Base-by-base conservation (phyloP, 192 early-diverging fungal genomes). In the Mortierella claussenii region DNA sequence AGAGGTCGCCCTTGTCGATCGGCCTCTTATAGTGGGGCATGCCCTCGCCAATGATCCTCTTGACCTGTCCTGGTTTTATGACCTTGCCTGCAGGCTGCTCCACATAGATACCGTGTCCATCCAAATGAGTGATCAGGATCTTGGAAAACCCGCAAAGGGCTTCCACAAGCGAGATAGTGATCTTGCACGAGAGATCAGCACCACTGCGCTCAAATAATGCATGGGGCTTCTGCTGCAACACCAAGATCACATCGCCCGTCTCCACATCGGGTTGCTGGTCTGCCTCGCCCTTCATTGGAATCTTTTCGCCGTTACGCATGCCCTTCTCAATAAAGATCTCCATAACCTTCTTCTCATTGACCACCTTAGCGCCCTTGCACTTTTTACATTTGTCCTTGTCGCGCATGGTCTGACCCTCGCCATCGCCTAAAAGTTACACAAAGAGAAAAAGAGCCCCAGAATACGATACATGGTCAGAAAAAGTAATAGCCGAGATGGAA, bases 241-340 rank as follows among this genome's bases (percentile, higher is more conserved):
- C 92, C 83, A 99, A 92, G 53, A 97, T 87, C 20, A 98, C 90
- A 78, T 98, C 97, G 30, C 93, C 95, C 21, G 98, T 90, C 31
- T 93, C 89, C 51, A 94, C 83, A 59, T 89, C 95, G 3, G 98
- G 98, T 65, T 81, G 87, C 74, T 98, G 97, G 80, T 99, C 98
- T 52, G 91, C 98, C 79, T 98, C 96, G 27, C 97, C 97, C 60
- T 83, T 81, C 81, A 98, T 93, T 5, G 88, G 85, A 57, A 99
- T 96, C 80, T 89, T 90, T 59, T 98, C 94, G 23, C 94, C 93
- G 58, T 97, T 85, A 30, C 60, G 70, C 95, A 97, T 97, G 31
- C 98, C 98, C 78, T 95, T 96, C 65, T 98, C 95, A 45, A 99
- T 91, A 67, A 87, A 88, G 56, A 99, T 88, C 62, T 96, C 96